Evolutionary conservation across 163 green algal genomes (phyloP).

Genomic region (Chlamydomonas reinhardtii): DNA sequence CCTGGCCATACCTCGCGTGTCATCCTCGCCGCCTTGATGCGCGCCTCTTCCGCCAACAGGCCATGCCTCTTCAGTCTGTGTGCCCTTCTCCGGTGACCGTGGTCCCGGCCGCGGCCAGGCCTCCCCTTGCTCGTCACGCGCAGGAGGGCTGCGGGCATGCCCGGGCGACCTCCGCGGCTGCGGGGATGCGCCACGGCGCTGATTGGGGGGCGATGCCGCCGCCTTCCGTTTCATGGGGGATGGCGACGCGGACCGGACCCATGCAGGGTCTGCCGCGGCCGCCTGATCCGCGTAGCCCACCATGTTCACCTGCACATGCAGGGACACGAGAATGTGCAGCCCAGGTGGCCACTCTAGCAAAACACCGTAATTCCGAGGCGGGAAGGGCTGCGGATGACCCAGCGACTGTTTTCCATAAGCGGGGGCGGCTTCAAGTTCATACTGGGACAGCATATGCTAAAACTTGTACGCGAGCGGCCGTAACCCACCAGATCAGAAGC

Average conservation of each 20-base stretch:
- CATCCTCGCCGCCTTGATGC: neutral
- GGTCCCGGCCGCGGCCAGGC: neutral
- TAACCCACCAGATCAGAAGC: slow-evolving; percentile 12
- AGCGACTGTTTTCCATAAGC: too few species aligned
- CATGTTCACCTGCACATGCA: slow-evolving; percentile 19
- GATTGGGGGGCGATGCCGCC: neutral
- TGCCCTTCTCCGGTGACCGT: slow-evolving; percentile 18
- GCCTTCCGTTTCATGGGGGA: neutral
- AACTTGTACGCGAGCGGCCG: too few species aligned
- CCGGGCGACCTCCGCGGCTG: too few species aligned
- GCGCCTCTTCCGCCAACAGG: too few species aligned
- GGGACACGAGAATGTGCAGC: too few species aligned
- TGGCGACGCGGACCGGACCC: neutral
- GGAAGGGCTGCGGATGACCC: too few species aligned
- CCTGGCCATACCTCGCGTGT: neutral
- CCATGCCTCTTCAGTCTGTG: slow-evolving; percentile 15
- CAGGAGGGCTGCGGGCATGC: too few species aligned
- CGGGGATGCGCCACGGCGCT: neutral
- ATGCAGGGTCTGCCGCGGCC: neutral
- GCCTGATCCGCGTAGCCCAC: slow-evolving; percentile 42
- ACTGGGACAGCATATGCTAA: too few species aligned
- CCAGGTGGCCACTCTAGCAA: too few species aligned
- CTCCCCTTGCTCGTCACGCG: too few species aligned
- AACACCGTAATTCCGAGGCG: too few species aligned
- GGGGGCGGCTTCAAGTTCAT: too few species aligned